These are phyloP conservation scores for Argentina anserina DNA, from an alignment of 306 rosid genomes.

Conservation along the genomic window DNA sequence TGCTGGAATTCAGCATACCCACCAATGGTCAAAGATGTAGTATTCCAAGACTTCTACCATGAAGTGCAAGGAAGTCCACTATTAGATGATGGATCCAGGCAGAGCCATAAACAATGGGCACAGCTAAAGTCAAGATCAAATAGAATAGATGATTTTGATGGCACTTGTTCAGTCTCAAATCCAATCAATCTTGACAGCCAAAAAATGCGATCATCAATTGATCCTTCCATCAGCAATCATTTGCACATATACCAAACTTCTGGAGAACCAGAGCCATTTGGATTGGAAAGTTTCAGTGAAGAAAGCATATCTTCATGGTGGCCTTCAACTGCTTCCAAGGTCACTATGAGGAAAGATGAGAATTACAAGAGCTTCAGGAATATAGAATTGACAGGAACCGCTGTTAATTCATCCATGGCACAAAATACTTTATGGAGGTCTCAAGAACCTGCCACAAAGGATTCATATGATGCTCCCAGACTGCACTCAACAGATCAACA, in stretches of 20 bases:
- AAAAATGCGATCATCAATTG: conserved; percentile 33
- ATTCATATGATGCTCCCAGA: conserved; percentile 33
- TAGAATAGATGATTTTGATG: conserved; percentile 29
- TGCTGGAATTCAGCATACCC: conserved; percentile 32
- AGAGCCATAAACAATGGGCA: conserved; percentile 29
- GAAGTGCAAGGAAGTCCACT: conserved; percentile 41
- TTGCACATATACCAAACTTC: conserved; percentile 24
- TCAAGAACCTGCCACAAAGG: conserved; percentile 33
- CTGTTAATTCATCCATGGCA: conserved; percentile 27
- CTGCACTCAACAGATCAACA: conserved; percentile 32
- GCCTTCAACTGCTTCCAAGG: conserved; percentile 38
- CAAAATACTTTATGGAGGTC: conserved; percentile 29
- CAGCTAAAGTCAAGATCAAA: conserved; percentile 32
- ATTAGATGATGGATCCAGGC: conserved; percentile 36
- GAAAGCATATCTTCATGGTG: conserved; percentile 44
- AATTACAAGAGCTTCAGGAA: conserved; percentile 31
- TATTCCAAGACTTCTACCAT: conserved; percentile 48
- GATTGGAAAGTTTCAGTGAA: conserved; percentile 46
- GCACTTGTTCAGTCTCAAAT: conserved; percentile 35
- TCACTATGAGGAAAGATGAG: conserved; percentile 29
- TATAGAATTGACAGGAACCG: conserved; percentile 27
- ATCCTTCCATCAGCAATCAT: conserved; percentile 37
- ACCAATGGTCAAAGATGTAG: conserved; percentile 35
- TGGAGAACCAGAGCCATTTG: conserved; percentile 30
- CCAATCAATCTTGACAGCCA: conserved; percentile 35